Evolutionary conservation across 1,284 basidiomycete species (phyloP), one percentile per base, ranked within the genome.

Genomic region (Athelia sp.): DNA sequence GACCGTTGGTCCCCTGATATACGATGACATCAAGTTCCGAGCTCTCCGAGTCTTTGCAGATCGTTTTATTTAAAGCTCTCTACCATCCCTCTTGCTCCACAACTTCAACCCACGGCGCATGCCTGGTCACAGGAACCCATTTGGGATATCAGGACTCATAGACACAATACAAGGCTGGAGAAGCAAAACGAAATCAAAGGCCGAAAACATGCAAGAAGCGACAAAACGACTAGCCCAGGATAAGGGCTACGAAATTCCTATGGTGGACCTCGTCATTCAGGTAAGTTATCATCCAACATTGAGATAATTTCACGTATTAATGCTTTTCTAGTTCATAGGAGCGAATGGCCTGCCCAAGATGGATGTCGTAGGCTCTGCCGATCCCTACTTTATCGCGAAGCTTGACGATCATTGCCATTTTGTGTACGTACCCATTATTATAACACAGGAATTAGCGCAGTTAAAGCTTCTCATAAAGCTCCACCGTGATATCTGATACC

Each of bases 331-430:
- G 74, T 88, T 88, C 52, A 85, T 87, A 43, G 80, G 82, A 9
- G 85, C 85, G 15, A 76, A 75, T 17, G 75, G 73, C 4, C 62
- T 89, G 21, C 84, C 87, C 0, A 83, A 75, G 71, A 79, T 84
- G 76, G 84, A 87, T 54, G 72, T 87, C 11, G 73, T 84, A 1
- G 86, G 84, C 8, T 66, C 71, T 9, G 79, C 80, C 2, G 83
- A 89, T 65, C 84, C 86, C 1, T 89, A 85, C 56, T 85, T 89
- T 58, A 72, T 82, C 21, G 85, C 84, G 3, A 78, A 74, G 49
- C 62, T 89, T 46, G 85, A 88, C 60, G 67, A 75, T 52, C 70
- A 71, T 47, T 66, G 88, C 21, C 74, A 76, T 18, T 84, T 81
- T 57, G 78, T 83, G 84, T 84, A 54, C 54, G 69, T 67, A 59